Conservation (phyloP, 345 rosid genomes). For the Pugionium cornutum region DNA sequence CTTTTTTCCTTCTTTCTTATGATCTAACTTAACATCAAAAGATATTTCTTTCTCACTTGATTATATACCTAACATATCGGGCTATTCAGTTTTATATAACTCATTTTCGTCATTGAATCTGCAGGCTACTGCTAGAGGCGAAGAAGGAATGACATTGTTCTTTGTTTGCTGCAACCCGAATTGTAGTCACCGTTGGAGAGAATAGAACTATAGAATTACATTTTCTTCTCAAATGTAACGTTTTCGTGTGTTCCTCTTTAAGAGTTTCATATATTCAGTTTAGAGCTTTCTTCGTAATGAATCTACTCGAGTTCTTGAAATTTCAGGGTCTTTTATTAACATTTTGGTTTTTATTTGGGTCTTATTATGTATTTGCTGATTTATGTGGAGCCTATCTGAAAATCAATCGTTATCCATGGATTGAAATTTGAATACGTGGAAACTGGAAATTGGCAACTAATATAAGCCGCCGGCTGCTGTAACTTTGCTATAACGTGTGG, state of each 20-base stretch:
- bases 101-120: background rate
- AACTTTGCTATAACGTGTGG: conserved; percentile 17
- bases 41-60: background rate
- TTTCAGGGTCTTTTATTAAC: conserved; percentile 18
- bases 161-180: conserved; percentile 92
- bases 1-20: background rate
- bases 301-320: conserved; percentile 14
- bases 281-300: conserved; percentile 1
- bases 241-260: background rate
- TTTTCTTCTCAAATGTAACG: conserved; percentile 1
- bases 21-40: background rate
- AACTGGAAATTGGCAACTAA: conserved; percentile 21
- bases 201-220: conserved; percentile 28
- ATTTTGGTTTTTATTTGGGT: background rate
- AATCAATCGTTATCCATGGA: background rate
- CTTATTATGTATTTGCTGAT: background rate
- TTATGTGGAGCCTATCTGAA: background rate
- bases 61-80: background rate
- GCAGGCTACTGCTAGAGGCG: conserved; percentile 87
- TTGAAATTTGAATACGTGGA: conserved; percentile 27
- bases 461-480: conserved; percentile 35
- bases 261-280: conserved; percentile 3
- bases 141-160: conserved; percentile 93
- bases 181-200: conserved; percentile 90
- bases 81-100: background rate